Base-by-base conservation (phyloP, 257 asterid genomes). In the Marsdenia floribunda region DNA sequence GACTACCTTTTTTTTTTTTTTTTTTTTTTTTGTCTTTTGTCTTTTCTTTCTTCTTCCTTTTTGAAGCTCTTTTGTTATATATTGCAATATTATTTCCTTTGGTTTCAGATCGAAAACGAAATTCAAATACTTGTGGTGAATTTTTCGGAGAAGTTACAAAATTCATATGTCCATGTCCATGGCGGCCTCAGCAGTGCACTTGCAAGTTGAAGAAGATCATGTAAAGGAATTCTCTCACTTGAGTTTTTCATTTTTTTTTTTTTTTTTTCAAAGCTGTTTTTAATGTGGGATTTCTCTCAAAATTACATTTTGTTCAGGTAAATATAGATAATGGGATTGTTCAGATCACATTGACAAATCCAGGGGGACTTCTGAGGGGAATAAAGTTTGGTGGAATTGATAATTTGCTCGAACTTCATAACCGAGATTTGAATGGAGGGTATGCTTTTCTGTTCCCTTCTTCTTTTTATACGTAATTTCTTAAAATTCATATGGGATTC, bases 351-450 rank as follows among this genome's bases (percentile, higher is more conserved):
- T 73, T 91, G 81, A 77, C 96, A 49, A 86, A 88, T 77, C 97
- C 97, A 18, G 97, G 86, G 46, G 97, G 97, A 4, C 82, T 89
- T 71, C 68, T 90, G 64, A 82, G 72, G 61, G 89, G 88, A 74
- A 87, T 91, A 64, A 77, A 73, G 29, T 91, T 88, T 57, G 82
- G 84, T 59, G 94, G 91, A 49, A 83, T 91, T 6, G 94, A 89
- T 38, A 91, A 91, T 78, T 80, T 92, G 85, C 87, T 92, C 3
- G 96, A 92, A 75, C 81, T 89, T 59, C 78, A 84, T 42, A 92
- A 92, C 77, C 1, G 80, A 76, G 84, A 78, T 55, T 71, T 87
- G 24, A 92, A 92, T 84, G 88, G 97, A 85, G 97, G 96, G 96
- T 90, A 83, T 13, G 24, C 44, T 50, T n/a, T 37, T 24, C 47